Percentiles rank a stretch among this genome's conserved stretches.
These are phyloP conservation scores for Fraxinus angustifolia DNA, from an alignment of 305 asterid genomes.

Conservation along the genomic window DNA sequence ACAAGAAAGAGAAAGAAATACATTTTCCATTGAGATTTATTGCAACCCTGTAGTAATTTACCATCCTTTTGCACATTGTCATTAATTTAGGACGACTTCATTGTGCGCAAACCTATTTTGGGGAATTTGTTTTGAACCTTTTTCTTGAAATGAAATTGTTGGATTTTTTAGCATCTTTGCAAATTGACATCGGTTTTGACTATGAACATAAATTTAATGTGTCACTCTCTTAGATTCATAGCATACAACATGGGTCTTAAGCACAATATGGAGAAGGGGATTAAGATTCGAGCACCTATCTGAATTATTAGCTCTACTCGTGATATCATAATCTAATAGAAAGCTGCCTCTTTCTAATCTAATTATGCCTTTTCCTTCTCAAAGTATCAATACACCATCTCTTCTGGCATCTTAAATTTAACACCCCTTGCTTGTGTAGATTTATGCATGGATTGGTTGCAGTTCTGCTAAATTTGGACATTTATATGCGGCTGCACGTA, in stretches of 20 bases:
- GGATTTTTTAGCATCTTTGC: neutral
- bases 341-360: neutral
- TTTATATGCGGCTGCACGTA: conserved; percentile 80
- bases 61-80: neutral
- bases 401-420: neutral
- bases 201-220: neutral
- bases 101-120: neutral
- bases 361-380: neutral
- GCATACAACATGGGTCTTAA: neutral
- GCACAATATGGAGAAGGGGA: neutral
- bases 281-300: neutral
- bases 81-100: neutral
- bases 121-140: neutral
- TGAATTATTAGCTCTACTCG: neutral
- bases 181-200: neutral
- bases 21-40: neutral
- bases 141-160: neutral
- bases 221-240: neutral
- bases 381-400: neutral
- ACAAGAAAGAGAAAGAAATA: neutral
- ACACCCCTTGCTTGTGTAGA: conserved; percentile 34
- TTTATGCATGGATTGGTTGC: conserved; percentile 87
- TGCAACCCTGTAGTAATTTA: neutral
- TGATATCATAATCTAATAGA: neutral
- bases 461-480: conserved; percentile 77